A percentile compares a stretch with the other conserved stretches of the same genome.
phyloP scores from a whole-genome alignment of 2,329 filamentous ascomycete genomes.

The Colletotrichum karsti region DNA sequence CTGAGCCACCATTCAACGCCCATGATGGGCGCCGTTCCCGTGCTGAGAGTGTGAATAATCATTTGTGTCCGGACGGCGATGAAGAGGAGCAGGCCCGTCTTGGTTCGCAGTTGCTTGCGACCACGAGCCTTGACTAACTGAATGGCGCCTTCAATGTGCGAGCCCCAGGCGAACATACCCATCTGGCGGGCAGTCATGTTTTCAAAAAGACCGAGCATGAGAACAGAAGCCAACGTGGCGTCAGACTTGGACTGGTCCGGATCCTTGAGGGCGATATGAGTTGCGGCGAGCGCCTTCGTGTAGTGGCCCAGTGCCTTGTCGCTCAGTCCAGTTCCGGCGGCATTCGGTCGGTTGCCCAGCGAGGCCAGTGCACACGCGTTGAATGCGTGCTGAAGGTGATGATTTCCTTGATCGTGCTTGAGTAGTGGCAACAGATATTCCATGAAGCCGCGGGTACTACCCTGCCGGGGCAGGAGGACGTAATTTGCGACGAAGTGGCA shows the following conservation, averaged over 20 bases:
- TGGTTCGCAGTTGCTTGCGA: constrained; percentile 61
- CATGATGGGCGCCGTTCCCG: constrained; percentile 60
- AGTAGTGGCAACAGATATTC: constrained; percentile 67
- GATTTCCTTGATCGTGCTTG: constrained; percentile 49
- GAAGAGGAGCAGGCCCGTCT: constrained; percentile 63
- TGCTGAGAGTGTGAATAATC: constrained; percentile 65
- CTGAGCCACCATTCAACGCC: constrained; percentile 68
- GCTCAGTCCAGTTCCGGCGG: constrained; percentile 40
- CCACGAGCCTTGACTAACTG: constrained; percentile 67
- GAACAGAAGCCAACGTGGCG: constrained; percentile 65
- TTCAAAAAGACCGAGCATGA: constrained; percentile 69
- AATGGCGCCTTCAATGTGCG: constrained; percentile 71
- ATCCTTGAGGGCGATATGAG: constrained; percentile 61
- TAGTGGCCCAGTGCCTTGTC: constrained; percentile 60
- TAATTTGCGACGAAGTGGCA: constrained; percentile 71
- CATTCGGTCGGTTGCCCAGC: constrained; percentile 58
- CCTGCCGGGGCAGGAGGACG: constrained; percentile 60
- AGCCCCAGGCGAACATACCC: constrained; percentile 61
- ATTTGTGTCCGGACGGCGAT: constrained; percentile 69
- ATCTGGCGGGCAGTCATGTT: constrained; percentile 40
- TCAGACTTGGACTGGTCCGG: constrained; percentile 60
- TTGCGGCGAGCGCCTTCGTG: constrained; percentile 60
- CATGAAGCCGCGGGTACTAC: constrained; percentile 63
- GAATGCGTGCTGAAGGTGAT: constrained; percentile 65
- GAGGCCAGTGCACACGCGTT: constrained; percentile 67